Evolutionary conservation across 176 grass and related monocot species (phyloP).

Genomic region (Microstegium vimineum): DNA sequence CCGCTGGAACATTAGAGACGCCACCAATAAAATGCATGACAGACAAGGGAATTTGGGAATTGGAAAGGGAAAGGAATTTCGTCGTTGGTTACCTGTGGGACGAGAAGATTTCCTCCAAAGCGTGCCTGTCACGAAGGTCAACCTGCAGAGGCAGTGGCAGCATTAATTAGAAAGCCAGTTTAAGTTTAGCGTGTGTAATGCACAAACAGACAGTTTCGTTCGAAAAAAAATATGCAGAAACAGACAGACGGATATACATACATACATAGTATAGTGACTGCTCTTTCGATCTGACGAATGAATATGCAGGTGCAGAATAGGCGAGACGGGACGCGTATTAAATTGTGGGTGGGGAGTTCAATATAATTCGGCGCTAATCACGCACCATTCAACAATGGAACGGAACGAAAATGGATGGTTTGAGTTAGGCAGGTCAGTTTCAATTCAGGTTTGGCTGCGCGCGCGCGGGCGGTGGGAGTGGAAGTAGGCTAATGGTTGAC

Average conservation of each 20-base stretch:
- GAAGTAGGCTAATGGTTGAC: not conserved
- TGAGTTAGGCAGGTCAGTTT: not conserved
- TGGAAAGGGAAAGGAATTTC: too few relatives aligned
- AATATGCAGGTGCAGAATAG: not conserved
- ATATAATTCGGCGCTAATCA: not conserved
- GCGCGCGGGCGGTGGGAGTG: not conserved
- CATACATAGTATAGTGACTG: too few relatives aligned
- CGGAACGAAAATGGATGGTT: not conserved
- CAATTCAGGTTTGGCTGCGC: not conserved
- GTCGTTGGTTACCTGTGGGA: constrained; percentile 47
- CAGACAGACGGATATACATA: too few relatives aligned
- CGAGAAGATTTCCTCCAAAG: constrained; percentile 64
- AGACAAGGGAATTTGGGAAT: too few relatives aligned
- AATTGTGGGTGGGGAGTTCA: not conserved
- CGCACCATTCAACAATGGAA: not conserved
- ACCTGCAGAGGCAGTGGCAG: constrained; percentile 40
- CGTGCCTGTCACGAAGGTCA: constrained; percentile 76
- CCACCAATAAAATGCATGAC: too few relatives aligned
- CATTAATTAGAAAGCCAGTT: not conserved
- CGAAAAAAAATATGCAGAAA: not conserved
- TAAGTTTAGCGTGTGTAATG: not conserved
- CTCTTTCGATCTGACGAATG: too few relatives aligned
- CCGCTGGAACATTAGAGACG: too few relatives aligned
- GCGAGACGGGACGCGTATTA: not conserved
- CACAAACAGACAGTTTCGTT: not conserved